phyloP scores from a whole-genome alignment of 495 filamentous ascomycete species.

The Podospora fimiseda region DNA sequence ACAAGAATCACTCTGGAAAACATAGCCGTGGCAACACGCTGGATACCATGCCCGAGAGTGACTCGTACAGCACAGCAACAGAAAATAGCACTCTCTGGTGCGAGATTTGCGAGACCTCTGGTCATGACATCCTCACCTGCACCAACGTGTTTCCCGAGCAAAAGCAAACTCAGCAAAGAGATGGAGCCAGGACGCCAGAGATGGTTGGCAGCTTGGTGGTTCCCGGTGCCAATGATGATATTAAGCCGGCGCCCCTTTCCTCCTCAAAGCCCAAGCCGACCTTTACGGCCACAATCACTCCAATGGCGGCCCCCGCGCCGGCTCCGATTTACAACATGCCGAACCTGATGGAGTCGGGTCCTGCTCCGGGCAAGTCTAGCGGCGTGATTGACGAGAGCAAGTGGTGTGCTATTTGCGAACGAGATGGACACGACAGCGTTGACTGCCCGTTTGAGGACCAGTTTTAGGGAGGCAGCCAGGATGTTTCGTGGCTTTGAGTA shows the following conservation, averaged over 20 bases:
- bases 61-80: constrained; percentile 64
- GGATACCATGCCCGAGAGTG: constrained; percentile 64
- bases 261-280: constrained; percentile 37
- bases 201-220: constrained; percentile 32
- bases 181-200: constrained; percentile 39
- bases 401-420: constrained; percentile 97
- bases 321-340: constrained; percentile 37
- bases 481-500: neutral
- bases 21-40: constrained; percentile 43
- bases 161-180: constrained; percentile 18
- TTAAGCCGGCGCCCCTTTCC: constrained; percentile 47
- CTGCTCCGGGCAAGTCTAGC: constrained; percentile 74
- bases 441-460: constrained; percentile 92
- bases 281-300: neutral
- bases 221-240: constrained; percentile 28
- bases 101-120: constrained; percentile 90
- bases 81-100: constrained; percentile 77
- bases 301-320: constrained; percentile 2
- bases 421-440: constrained; percentile 91
- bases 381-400: constrained; percentile 73
- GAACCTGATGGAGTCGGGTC: constrained; percentile 61
- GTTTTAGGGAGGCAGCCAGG: constrained; percentile 33
- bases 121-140: constrained; percentile 91
- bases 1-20: constrained; percentile 21
- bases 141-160: constrained; percentile 66